These are phyloP conservation scores for Cryptococcus floricola DNA, from an alignment of 1,284 basidiomycete genomes.

Conservation along the genomic window DNA sequence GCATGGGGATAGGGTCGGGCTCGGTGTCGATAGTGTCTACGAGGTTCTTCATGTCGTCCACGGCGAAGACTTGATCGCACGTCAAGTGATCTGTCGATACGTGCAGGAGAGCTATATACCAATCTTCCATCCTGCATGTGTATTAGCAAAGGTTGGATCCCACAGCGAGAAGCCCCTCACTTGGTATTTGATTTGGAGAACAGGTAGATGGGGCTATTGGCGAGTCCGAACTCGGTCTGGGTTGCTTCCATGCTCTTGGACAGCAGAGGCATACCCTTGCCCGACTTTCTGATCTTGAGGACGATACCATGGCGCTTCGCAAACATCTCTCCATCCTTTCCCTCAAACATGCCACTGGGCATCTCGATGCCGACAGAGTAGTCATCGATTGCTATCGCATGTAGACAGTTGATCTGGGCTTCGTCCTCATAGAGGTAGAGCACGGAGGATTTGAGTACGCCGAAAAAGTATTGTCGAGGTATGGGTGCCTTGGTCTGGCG, in stretches of 20 bases:
- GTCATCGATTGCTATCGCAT: constrained; percentile 68
- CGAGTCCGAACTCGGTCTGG: constrained; percentile 49
- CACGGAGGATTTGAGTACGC: constrained; percentile 79
- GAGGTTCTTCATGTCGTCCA: constrained; percentile 76
- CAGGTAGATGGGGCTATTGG: constrained; percentile 74
- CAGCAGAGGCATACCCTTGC: constrained; percentile 27
- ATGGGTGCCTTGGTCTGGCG: constrained; percentile 59
- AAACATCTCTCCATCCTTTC: constrained; percentile 68
- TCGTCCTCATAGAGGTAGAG: constrained; percentile 90
- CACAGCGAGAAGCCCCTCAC: constrained; percentile 14
- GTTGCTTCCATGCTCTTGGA: constrained; percentile 30
- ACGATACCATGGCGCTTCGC: constrained; percentile 82
- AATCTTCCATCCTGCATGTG: constrained; percentile 62
- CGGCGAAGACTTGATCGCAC: constrained; percentile 59
- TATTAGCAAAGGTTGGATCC: neutral
- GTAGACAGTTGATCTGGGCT: constrained; percentile 76
- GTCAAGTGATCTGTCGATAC: constrained; percentile 56
- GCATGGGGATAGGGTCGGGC: constrained; percentile 90
- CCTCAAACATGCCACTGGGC: constrained; percentile 52
- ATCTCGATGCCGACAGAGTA: constrained; percentile 72
- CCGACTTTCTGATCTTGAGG: constrained; percentile 55
- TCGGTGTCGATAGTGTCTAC: constrained; percentile 82
- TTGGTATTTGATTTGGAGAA: constrained; percentile 77
- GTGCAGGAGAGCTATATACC: constrained; percentile 85
- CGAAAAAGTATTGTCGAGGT: constrained; percentile 84